Evolutionary conservation across 192 early-diverging fungal species (phyloP).

Genomic region (Podila horticola): DNA sequence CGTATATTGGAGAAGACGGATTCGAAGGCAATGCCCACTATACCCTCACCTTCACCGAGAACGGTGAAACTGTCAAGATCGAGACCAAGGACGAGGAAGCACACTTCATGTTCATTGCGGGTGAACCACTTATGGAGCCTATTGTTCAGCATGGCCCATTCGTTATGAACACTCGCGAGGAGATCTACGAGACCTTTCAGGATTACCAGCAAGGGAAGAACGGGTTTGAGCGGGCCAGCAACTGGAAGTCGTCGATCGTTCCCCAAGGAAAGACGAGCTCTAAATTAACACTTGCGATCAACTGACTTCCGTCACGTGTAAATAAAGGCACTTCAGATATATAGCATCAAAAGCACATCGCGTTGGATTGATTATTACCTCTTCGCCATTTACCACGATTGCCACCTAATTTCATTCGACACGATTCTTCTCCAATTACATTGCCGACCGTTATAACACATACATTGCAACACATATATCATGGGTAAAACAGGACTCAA

Average conservation of each 20-base stretch:
- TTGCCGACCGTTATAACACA: no score
- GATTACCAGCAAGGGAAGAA: conserved; percentile 70
- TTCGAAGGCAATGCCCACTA: conserved; percentile 10
- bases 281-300: not conserved
- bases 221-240: conserved; percentile 71
- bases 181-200: conserved; percentile 59
- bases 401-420: no score
- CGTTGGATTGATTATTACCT: no score
- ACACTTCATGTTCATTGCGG: conserved; percentile 44
- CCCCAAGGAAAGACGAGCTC: not conserved
- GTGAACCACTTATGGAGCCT: conserved; percentile 58
- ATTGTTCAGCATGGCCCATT: conserved; percentile 69
- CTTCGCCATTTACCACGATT: no score
- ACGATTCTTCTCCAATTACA: no score
- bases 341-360: not conserved
- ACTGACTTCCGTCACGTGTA: not conserved
- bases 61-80: conserved; percentile 26
- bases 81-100: conserved; percentile 16
- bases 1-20: conserved; percentile 16
- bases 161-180: conserved; percentile 69
- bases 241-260: conserved; percentile 54
- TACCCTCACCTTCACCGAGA: conserved; percentile 12
- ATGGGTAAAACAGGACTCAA: no score
- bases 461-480: no score
- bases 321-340: not conserved